Evolutionary conservation across 148 eudicot species (phyloP).

Genomic region (Polygonum maritimum): DNA sequence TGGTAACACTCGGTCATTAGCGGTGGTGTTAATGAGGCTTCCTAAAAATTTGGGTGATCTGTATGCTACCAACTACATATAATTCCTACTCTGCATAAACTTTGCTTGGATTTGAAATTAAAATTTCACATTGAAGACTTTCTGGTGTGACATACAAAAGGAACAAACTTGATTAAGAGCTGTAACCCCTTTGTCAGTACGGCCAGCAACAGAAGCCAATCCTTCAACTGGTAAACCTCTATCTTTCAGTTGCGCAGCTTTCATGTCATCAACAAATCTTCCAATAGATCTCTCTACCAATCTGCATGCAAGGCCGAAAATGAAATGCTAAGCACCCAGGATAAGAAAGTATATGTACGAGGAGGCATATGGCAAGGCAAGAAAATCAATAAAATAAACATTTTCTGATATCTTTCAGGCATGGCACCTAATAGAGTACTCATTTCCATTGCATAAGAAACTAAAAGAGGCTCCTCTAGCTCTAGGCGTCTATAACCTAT

Average conservation of each 20-base stretch:
- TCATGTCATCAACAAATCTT: slow-evolving; percentile 76
- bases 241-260: slow-evolving; percentile 53
- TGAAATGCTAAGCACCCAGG: neutral
- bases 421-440: neutral
- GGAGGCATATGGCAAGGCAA: neutral
- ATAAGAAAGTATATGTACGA: neutral
- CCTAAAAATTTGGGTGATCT: neutral
- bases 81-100: neutral
- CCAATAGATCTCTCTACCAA: slow-evolving; percentile 68
- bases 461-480: neutral
- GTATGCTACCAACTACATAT: neutral
- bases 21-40: neutral
- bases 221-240: slow-evolving; percentile 82
- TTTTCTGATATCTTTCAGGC: neutral
- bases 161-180: slow-evolving; percentile 91
- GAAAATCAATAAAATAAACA: neutral
- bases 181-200: slow-evolving; percentile 96
- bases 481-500: neutral
- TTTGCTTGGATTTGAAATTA: neutral
- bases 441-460: neutral
- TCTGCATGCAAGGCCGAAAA: slow-evolving; percentile 22
- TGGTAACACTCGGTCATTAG: neutral
- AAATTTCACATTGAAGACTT: slow-evolving; percentile 6
- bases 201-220: slow-evolving; percentile 70
- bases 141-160: slow-evolving; percentile 55